phyloP scores from a whole-genome alignment of 345 rosid species.

The Citrus inodora region DNA sequence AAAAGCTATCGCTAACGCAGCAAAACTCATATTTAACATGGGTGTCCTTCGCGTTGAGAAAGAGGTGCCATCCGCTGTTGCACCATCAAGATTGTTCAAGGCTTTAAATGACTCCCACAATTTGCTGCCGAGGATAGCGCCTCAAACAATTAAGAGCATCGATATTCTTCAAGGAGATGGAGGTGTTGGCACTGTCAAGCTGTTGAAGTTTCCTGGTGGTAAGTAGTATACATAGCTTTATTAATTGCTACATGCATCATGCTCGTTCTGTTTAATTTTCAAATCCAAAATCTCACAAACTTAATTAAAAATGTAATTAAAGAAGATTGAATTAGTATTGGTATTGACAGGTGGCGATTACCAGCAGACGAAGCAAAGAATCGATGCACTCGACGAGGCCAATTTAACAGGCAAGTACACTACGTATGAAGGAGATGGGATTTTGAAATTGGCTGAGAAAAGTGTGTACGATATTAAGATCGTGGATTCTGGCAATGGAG shows the following conservation, averaged over 20 bases:
- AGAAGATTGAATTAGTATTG: too few species aligned
- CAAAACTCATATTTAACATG: neutral
- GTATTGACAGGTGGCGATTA: too few species aligned
- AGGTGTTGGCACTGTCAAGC: slow-evolving; percentile 34
- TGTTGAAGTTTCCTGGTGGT: slow-evolving; percentile 22
- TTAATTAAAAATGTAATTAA: too few species aligned
- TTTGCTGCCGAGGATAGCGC: slow-evolving; percentile 20
- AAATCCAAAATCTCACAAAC: too few species aligned
- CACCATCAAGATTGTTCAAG: neutral
- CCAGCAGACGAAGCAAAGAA: neutral
- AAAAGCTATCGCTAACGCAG: too few species aligned
- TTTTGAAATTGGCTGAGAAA: neutral
- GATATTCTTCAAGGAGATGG: slow-evolving; percentile 31
- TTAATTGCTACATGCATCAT: too few species aligned
- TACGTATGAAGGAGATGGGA: neutral
- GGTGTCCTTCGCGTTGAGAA: slow-evolving; percentile 10
- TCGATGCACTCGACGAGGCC: neutral
- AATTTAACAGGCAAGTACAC: neutral
- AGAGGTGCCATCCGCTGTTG: slow-evolving; percentile 8
- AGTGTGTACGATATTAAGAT: slow-evolving; percentile 5
- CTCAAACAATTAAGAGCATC: slow-evolving; percentile 22
- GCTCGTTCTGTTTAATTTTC: too few species aligned
- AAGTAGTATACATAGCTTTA: too few species aligned
- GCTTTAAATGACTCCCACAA: slow-evolving; percentile 1
- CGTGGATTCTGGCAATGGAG: neutral